phyloP scores from a whole-genome alignment of 257 asterid genomes.

The Solanum sejunctum region DNA sequence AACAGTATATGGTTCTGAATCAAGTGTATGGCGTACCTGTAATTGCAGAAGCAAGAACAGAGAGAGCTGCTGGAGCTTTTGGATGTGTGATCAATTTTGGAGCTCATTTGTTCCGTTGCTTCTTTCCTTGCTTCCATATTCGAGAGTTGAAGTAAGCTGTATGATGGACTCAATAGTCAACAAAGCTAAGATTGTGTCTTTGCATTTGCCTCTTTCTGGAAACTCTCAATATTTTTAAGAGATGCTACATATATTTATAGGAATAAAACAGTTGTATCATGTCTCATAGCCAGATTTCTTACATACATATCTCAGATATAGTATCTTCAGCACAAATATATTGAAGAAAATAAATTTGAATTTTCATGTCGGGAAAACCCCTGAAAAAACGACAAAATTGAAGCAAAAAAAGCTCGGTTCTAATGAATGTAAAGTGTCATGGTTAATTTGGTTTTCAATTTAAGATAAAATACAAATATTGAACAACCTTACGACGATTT shows the following conservation, averaged over 20 bases:
- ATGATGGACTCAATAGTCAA: neutral
- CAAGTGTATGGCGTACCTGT: slow-evolving; percentile 15
- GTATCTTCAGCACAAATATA: neutral
- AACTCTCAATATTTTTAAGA: neutral
- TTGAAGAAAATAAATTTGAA: neutral
- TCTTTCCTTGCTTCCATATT: slow-evolving; percentile 56
- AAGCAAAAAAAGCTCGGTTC: neutral
- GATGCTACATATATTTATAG: neutral
- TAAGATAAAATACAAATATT: neutral
- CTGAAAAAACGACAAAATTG: neutral
- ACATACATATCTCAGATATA: neutral
- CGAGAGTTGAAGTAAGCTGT: slow-evolving; percentile 10
- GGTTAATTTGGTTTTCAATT: neutral
- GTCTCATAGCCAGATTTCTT: neutral
- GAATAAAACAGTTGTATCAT: neutral
- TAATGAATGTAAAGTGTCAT: neutral
- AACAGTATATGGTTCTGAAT: slow-evolving; percentile 17
- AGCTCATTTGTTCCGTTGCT: slow-evolving; percentile 26
- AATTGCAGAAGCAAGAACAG: slow-evolving; percentile 7
- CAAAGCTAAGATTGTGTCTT: neutral
- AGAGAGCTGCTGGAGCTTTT: slow-evolving; percentile 22
- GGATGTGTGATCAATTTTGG: slow-evolving; percentile 34
- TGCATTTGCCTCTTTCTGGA: neutral
- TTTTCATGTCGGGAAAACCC: neutral
- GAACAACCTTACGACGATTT: neutral